phyloP scores from a whole-genome alignment of 2,329 filamentous ascomycete species.

The Stromatinia cepivora region DNA sequence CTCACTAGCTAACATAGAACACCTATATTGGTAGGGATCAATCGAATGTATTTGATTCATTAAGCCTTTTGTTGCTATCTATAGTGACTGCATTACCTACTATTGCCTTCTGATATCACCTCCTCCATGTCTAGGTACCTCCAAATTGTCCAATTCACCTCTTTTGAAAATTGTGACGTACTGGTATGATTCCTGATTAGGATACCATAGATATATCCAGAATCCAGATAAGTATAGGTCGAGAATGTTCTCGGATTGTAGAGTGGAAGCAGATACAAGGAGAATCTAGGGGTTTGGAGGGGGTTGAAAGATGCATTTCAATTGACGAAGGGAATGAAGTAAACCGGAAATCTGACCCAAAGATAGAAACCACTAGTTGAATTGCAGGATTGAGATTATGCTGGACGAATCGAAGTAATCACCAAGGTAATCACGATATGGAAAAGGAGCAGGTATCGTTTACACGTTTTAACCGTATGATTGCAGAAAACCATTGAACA shows the following conservation, averaged over 20 bases:
- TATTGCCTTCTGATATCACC: neutral
- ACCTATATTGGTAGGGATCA: neutral
- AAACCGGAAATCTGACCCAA: neutral
- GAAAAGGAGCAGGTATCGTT: conserved; percentile 15
- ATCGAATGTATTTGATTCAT: neutral
- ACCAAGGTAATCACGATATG: conserved; percentile 7
- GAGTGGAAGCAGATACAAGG: neutral
- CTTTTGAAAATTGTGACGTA: neutral
- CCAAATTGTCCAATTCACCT: neutral
- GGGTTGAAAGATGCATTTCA: neutral
- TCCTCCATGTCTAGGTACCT: neutral
- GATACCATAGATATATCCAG: neutral
- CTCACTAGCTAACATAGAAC: neutral
- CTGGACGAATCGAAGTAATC: neutral
- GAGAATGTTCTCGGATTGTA: neutral
- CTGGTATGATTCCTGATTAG: neutral
- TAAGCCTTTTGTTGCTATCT: no score
- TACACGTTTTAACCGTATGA: conserved; percentile 23
- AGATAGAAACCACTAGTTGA: neutral
- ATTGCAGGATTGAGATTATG: neutral
- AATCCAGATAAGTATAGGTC: neutral
- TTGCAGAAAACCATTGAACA: conserved; percentile 26
- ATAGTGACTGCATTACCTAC: neutral
- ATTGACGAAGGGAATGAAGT: neutral
- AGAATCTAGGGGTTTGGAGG: neutral